These are phyloP conservation scores for Maudiozyma humilis DNA, from an alignment of 1,139 yeast species.

Conservation along the genomic window DNA sequence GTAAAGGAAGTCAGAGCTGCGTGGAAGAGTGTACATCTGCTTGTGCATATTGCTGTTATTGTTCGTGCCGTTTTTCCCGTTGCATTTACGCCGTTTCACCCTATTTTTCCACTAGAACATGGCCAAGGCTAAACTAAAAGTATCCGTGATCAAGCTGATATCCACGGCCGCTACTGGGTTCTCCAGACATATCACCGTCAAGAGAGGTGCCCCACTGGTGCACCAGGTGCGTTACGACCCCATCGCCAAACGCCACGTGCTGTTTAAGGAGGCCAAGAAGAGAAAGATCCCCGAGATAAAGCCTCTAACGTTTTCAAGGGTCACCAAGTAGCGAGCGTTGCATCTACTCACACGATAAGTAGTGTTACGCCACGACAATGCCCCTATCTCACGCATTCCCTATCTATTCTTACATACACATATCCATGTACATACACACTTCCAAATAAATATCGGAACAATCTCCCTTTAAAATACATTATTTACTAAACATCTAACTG, in stretches of 20 bases:
- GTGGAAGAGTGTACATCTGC: too few species aligned
- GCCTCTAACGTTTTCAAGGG: conserved; percentile 55
- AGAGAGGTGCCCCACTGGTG: conserved; percentile 71
- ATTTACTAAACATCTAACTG: background rate
- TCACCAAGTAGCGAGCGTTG: conserved; percentile 26
- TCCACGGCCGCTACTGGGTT: conserved; percentile 86
- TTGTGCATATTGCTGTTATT: too few species aligned
- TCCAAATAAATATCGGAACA: too few species aligned
- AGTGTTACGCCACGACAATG: too few species aligned
- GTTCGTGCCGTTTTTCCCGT: too few species aligned
- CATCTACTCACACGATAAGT: background rate
- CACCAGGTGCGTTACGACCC: conserved; percentile 90
- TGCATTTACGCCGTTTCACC: too few species aligned
- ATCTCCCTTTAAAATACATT: background rate
- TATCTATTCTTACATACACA: too few species aligned
- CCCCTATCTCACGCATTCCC: too few species aligned
- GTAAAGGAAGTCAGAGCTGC: too few species aligned
- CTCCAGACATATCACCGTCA: conserved; percentile 69
- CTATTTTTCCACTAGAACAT: too few species aligned
- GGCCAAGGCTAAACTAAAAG: conserved; percentile 41
- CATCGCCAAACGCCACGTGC: conserved; percentile 63
- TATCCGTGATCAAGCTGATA: conserved; percentile 55
- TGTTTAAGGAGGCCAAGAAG: conserved; percentile 81
- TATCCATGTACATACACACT: too few species aligned
- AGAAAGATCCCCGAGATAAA: conserved; percentile 64